Evolutionary conservation across 352 stramenopile genomes (phyloP), one percentile per base, ranked within the genome.

Genomic region (Pythium graminicola): DNA sequence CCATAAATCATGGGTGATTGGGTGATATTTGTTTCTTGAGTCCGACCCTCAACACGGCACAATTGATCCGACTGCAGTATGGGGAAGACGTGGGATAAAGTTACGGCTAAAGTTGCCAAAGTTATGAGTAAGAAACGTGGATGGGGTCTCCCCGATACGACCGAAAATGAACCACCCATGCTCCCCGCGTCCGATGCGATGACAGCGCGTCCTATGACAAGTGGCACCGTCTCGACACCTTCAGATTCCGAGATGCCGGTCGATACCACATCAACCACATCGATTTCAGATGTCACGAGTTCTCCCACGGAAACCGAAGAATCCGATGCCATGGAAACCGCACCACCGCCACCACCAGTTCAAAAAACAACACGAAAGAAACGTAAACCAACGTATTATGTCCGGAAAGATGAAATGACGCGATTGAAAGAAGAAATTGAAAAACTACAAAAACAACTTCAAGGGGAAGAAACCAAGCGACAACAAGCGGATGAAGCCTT

Each of bases 391-490:
- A 63, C 55, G 26, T 55, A 63, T 22, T 53, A 53, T 47, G 55
- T 63, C n/a, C 55, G 55, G 39, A 63, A 63, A 19, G 55, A 59
- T 43, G 52, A 59, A 22, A 59, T 59, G 52, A 59, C 52, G 32
- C 52, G 52, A 1, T 27, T 62, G 10, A 52, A 56, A 16, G 45
- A 52, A 10, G 54, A 62, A 26, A 53, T 62, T 28, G 54, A 62
- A 20, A 27, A 49, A 40, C 54, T 62, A n/a, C 54, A 53, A 17
- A 33, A 50, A 24, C 45, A 33, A 8, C 44, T 62, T 4, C n/a
- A n/a, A 16, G 46, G 27, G 7, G 26, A 49, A 13, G 54, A 62
- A 19, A 43, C 16, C 46, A 50, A 62, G 46, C 42, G 44, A 9
- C 45, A 36, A 16, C 54, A 56, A 32, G 54, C 42, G 23, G 39